Evolutionary conservation across 805 yeast genomes (phyloP).

Genomic region (Metahyphopichia silvanorum): DNA sequence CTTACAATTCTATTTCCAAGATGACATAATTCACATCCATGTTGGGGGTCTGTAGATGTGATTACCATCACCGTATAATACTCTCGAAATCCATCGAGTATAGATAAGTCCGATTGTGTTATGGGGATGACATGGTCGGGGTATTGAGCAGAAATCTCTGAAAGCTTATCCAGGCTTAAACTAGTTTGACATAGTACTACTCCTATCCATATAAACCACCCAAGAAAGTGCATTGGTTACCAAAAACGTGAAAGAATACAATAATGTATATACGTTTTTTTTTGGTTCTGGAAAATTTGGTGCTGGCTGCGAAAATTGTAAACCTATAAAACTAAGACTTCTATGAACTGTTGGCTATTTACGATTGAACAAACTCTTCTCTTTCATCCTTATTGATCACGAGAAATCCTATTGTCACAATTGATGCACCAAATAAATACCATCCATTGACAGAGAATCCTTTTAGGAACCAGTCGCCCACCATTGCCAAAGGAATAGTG

Average conservation of each 20-base stretch:
- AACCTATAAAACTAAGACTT: too few species aligned
- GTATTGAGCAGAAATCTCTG: conserved; percentile 2
- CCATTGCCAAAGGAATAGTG: conserved; percentile 92
- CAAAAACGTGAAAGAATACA: too few species aligned
- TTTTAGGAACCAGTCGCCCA: conserved; percentile 80
- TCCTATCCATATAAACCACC: too few species aligned
- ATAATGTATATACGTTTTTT: too few species aligned
- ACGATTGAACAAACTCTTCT: conserved; percentile 46
- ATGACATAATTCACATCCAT: conserved; percentile 48
- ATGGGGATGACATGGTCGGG: conserved; percentile 41
- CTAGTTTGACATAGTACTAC: too few species aligned
- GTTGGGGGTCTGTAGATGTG: conserved; percentile 45
- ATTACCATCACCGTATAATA: conserved; percentile 50
- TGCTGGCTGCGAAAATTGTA: too few species aligned
- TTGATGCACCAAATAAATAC: conserved; percentile 74
- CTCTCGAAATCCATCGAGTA: conserved; percentile 48
- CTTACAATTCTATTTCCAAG: conserved; percentile 40
- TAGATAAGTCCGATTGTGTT: conserved; percentile 34
- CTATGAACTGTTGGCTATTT: too few species aligned
- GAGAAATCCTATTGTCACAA: conserved; percentile 81
- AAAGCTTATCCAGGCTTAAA: not conserved
- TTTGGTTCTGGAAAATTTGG: too few species aligned
- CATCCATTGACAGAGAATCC: conserved; percentile 55
- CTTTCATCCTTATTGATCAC: conserved; percentile 79
- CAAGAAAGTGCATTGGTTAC: too few species aligned